phyloP scores from a whole-genome alignment of 1,284 basidiomycete genomes.

The Fomitopsis schrenkii region DNA sequence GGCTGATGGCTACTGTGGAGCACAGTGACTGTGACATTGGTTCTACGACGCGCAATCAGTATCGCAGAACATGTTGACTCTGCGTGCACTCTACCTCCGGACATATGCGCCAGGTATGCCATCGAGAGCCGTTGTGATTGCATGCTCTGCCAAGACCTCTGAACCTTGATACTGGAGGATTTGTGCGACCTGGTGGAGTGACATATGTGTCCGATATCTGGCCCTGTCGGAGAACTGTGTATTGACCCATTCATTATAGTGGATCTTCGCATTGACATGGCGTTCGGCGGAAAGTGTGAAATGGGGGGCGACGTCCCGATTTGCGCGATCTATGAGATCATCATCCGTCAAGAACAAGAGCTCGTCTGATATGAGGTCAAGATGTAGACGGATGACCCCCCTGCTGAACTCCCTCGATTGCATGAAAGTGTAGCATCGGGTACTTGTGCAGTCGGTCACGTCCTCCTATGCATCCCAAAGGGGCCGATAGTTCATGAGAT shows the following conservation, averaged over 20 bases:
- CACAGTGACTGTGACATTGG: no score
- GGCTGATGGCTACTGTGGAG: neutral
- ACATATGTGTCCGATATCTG: neutral
- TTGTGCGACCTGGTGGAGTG: neutral
- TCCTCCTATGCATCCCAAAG: neutral
- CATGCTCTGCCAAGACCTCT: neutral
- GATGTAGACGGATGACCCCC: neutral
- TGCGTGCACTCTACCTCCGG: neutral
- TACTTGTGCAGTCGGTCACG: neutral
- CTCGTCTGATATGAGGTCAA: neutral
- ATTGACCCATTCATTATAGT: neutral
- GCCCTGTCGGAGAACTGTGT: neutral
- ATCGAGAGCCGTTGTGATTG: neutral
- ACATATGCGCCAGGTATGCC: neutral
- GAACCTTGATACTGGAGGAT: neutral
- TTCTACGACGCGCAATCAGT: no score
- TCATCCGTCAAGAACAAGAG: neutral
- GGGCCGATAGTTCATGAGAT: neutral
- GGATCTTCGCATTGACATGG: neutral
- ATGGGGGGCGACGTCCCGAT: neutral
- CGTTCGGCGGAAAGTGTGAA: neutral
- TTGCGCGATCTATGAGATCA: neutral
- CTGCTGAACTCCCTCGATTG: neutral
- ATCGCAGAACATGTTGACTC: neutral
- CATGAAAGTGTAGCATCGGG: neutral